phyloP scores from a whole-genome alignment of 1,284 basidiomycete species.

The Melampsora americana region DNA sequence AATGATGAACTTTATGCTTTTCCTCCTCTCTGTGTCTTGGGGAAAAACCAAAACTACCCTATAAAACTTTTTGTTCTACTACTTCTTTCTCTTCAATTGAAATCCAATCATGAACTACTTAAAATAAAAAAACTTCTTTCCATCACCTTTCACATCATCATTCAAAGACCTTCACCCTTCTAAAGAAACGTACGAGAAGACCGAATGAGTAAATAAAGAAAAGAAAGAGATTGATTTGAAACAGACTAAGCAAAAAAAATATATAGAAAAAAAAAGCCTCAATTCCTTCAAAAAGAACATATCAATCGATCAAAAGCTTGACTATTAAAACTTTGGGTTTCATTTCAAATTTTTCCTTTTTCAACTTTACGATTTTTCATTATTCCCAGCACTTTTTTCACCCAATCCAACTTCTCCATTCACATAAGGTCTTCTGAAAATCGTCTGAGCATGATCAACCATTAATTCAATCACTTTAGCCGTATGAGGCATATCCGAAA shows the following conservation, averaged over 20 bases:
- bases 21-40: background rate
- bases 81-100: background rate
- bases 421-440: slow-evolving; percentile 19
- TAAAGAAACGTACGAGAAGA: too few species aligned
- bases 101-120: too few species aligned
- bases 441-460: background rate
- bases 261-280: too few species aligned
- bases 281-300: too few species aligned
- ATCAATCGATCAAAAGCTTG: too few species aligned
- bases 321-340: too few species aligned
- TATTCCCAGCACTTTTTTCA: background rate
- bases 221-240: too few species aligned
- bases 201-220: too few species aligned
- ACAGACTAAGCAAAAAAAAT: background rate
- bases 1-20: background rate
- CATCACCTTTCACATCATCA: too few species aligned
- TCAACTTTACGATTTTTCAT: background rate
- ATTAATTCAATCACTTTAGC: slow-evolving; percentile 35
- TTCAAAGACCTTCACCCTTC: too few species aligned
- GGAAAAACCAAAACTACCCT: background rate
- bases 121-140: too few species aligned
- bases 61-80: background rate
- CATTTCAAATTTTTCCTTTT: too few species aligned
- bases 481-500: slow-evolving; percentile 35
- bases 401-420: background rate